Percentiles rank a stretch among this genome's conserved stretches.
Conservation (phyloP, 2,329 filamentous ascomycete genomes). For the Bipolaris cookei region DNA sequence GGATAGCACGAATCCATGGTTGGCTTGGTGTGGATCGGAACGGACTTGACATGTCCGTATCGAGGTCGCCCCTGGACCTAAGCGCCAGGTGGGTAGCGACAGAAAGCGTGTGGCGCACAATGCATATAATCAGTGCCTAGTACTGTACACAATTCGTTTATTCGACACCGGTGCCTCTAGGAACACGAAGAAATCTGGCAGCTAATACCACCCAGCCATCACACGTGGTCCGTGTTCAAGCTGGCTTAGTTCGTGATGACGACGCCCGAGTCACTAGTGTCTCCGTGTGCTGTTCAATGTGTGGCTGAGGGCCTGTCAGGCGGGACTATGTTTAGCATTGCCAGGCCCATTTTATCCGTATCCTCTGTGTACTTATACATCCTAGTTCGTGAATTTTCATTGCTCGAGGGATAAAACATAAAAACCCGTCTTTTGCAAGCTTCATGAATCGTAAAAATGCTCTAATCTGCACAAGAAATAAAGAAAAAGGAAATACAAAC, state of each 20-base stretch:
- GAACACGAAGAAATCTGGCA: constrained; percentile 2
- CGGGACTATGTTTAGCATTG: not conserved
- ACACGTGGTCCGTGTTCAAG: constrained; percentile 4
- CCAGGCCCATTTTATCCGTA: not conserved
- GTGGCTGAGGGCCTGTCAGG: not conserved
- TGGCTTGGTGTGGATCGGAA: not conserved
- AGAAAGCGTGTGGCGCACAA: too few species aligned
- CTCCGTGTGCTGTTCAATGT: not conserved
- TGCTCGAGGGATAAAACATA: not conserved
- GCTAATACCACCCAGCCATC: not conserved
- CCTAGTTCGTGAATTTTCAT: too few species aligned
- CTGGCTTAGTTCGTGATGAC: constrained; percentile 7
- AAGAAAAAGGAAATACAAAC: not conserved
- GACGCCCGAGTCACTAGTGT: constrained; percentile 7
- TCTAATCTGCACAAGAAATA: constrained; percentile 1
- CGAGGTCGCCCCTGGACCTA: too few species aligned
- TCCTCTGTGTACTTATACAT: not conserved
- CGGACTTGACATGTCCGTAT: too few species aligned
- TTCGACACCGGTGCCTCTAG: not conserved
- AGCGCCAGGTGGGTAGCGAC: too few species aligned
- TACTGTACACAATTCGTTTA: too few species aligned
- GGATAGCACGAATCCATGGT: not conserved
- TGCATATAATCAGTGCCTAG: too few species aligned
- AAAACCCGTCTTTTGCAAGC: not conserved
- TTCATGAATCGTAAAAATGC: constrained; percentile 1